Conservation (phyloP, 257 asterid species). For the Solanum okadae region DNA sequence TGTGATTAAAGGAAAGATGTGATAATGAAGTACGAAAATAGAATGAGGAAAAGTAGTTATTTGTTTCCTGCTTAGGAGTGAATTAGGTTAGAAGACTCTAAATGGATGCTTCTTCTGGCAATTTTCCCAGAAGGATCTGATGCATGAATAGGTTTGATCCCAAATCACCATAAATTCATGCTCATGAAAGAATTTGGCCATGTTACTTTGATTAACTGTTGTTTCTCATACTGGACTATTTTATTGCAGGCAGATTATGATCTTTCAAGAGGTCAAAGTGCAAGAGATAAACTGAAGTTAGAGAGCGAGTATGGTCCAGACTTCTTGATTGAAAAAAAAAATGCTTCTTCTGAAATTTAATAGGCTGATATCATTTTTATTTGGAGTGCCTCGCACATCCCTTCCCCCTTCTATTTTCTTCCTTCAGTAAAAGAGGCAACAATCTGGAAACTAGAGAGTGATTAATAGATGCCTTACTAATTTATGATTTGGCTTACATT, state of each 20-base stretch:
- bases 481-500: not conserved
- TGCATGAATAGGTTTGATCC: not conserved
- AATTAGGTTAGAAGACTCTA: not conserved
- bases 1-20: not conserved
- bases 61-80: not conserved
- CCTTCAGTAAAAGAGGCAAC: not conserved
- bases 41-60: not conserved
- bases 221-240: slow-evolving; percentile 15
- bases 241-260: slow-evolving; percentile 63
- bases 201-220: slow-evolving; percentile 2
- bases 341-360: not conserved
- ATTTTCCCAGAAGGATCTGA: not conserved
- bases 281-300: slow-evolving; percentile 61
- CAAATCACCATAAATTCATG: not conserved
- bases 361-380: not conserved
- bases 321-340: not conserved
- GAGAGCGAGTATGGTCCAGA: slow-evolving; percentile 69
- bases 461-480: not conserved
- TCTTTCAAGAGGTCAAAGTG: slow-evolving; percentile 57
- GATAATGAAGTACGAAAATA: not conserved
- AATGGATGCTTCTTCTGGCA: not conserved
- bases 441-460: not conserved
- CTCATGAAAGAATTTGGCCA: not conserved
- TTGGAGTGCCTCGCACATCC: not conserved
- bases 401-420: not conserved